A percentile compares a stretch with the other conserved stretches of the same genome.
phyloP scores from a whole-genome alignment of 106 monocot genomes.

The Allium cepa region DNA sequence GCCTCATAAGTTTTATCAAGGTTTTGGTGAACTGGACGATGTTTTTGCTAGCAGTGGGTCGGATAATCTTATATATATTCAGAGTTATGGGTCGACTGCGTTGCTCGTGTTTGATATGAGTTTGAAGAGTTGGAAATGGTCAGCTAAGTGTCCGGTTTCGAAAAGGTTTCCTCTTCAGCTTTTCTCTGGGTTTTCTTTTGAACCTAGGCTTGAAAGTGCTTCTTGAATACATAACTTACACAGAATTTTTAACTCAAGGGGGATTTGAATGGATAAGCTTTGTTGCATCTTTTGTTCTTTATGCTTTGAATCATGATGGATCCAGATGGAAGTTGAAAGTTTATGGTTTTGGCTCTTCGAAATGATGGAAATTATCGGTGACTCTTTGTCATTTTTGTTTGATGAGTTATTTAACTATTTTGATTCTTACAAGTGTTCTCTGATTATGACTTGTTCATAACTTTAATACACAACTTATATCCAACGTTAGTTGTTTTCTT shows the following conservation, averaged over 20 bases:
- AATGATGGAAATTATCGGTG: too few species aligned
- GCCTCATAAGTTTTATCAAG: conserved; percentile 81
- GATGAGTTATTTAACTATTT: too few species aligned
- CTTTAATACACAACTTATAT: too few species aligned
- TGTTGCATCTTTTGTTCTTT: neutral
- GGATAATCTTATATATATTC: conserved; percentile 60
- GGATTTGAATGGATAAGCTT: too few species aligned
- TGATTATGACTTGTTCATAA: too few species aligned
- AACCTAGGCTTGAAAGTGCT: conserved; percentile 63
- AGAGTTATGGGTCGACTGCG: conserved; percentile 63
- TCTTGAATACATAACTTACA: conserved; percentile 16
- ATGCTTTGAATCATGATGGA: too few species aligned
- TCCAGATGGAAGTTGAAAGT: too few species aligned
- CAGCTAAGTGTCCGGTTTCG: conserved; percentile 55
- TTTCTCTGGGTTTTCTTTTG: conserved; percentile 82
- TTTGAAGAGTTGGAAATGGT: conserved; percentile 75
- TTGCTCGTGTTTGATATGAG: conserved; percentile 66
- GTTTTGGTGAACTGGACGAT: conserved; percentile 86
- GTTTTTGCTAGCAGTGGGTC: conserved; percentile 79
- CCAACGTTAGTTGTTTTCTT: too few species aligned
- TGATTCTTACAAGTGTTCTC: too few species aligned
- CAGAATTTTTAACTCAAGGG: too few species aligned
- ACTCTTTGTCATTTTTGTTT: too few species aligned
- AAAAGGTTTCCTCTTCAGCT: conserved; percentile 85
- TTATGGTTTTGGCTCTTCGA: too few species aligned